Percentiles rank a stretch among this genome's conserved stretches.
These are phyloP conservation scores for Ustilago sp. DNA, from an alignment of 1,284 basidiomycete species.

Conservation along the genomic window DNA sequence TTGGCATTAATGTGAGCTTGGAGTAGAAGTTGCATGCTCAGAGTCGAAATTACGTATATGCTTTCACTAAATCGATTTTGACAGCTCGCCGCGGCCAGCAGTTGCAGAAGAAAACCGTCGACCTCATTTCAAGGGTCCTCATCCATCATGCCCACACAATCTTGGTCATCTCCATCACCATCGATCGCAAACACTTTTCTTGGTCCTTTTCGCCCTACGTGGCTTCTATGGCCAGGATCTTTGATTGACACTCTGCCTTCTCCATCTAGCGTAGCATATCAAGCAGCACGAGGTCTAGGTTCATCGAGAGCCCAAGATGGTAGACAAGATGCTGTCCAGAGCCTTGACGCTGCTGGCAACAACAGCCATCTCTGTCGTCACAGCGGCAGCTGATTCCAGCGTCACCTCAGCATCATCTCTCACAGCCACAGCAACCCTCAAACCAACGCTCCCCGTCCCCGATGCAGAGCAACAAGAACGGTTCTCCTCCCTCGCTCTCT, in stretches of 20 bases:
- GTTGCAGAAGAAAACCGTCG: not conserved
- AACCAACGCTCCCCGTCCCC: conserved; percentile 24
- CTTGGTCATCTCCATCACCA: not conserved
- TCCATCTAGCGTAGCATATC: not conserved
- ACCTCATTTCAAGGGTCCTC: conserved; percentile 13
- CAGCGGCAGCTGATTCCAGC: conserved; percentile 11
- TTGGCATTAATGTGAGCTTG: too few species aligned
- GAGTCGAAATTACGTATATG: too few species aligned
- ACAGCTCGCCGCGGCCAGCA: not conserved
- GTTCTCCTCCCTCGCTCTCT: conserved; percentile 67
- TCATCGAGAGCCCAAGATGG: conserved; percentile 8
- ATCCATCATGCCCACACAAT: not conserved
- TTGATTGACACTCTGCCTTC: not conserved
- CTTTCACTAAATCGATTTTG: not conserved
- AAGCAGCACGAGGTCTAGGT: conserved; percentile 1
- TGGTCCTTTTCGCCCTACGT: not conserved
- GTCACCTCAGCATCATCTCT: not conserved
- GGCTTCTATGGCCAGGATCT: not conserved
- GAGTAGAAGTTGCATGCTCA: too few species aligned
- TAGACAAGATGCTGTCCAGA: conserved; percentile 15
- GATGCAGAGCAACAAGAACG: conserved; percentile 67
- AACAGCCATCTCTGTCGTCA: conserved; percentile 10
- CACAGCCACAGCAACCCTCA: conserved; percentile 12
- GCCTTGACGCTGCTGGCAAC: conserved; percentile 8
- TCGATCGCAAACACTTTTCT: not conserved